Conservation (phyloP, 352 stramenopile species). For the Phytophthora citrophthora region DNA sequence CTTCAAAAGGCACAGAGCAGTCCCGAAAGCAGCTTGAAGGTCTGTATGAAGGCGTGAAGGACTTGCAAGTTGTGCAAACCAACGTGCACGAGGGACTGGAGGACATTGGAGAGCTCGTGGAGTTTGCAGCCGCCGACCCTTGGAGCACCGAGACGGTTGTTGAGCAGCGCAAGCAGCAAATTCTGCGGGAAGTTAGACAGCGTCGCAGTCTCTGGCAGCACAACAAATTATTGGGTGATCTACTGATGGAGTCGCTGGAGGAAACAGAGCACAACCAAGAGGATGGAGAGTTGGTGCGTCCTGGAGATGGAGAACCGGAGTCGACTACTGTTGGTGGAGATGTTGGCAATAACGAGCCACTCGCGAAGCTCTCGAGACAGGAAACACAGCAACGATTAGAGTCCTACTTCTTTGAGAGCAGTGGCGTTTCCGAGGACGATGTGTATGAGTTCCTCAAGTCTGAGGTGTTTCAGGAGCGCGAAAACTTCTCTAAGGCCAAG, state of each 20-base stretch:
- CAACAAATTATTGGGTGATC: slow-evolving; percentile 55
- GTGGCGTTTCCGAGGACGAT: slow-evolving; percentile 36
- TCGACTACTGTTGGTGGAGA: slow-evolving; percentile 13
- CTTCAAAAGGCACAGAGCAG: slow-evolving; percentile 5
- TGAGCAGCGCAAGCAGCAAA: slow-evolving; percentile 30
- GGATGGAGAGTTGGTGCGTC: slow-evolving; percentile 15
- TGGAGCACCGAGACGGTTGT: slow-evolving; percentile 36
- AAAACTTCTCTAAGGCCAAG: slow-evolving; percentile 25
- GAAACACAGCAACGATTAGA: slow-evolving; percentile 51
- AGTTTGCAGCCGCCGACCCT: slow-evolving; percentile 39
- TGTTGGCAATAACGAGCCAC: slow-evolving; percentile 12
- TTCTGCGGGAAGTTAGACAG: slow-evolving; percentile 43
- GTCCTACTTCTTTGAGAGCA: slow-evolving; percentile 46
- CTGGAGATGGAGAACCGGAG: slow-evolving; percentile 12
- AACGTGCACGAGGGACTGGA: slow-evolving; percentile 43
- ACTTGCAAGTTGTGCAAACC: slow-evolving; percentile 52
- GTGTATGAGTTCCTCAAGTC: slow-evolving; percentile 45
- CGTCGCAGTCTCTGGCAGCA: slow-evolving; percentile 57
- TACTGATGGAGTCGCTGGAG: slow-evolving; percentile 48
- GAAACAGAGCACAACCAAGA: slow-evolving; percentile 37
- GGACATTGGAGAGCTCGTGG: slow-evolving; percentile 42
- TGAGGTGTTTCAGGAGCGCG: slow-evolving; percentile 41
- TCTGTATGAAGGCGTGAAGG: slow-evolving; percentile 50
- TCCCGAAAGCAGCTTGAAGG: slow-evolving; percentile 29
- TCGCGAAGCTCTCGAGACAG: slow-evolving; percentile 40